Base-by-base conservation (phyloP, 2,329 filamentous ascomycete genomes). In the Sphaerulina vaccinii region DNA sequence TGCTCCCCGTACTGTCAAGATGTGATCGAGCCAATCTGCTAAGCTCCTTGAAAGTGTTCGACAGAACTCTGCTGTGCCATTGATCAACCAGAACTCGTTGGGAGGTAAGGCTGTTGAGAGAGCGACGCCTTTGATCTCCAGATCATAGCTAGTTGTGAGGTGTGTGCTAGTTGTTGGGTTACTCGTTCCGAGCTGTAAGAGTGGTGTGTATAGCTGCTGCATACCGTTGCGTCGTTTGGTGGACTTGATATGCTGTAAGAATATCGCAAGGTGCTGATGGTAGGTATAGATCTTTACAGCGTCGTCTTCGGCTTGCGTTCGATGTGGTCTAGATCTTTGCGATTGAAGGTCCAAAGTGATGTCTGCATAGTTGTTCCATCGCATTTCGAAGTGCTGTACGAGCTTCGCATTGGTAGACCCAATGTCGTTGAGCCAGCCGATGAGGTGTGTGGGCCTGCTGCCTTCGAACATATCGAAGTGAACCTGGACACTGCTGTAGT, bases 331-430 rank as follows among this genome's bases (percentile, higher is more conserved):
- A 6, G 45, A 23, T 18, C 6, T 33, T n/a, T 8, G 7, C 1
- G 11, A 32, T 45, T 37, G 29, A n/a, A 59, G 22, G 21, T 58
- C 57, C 13, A 60, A 22, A 19, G 8, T 51, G 42, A 60, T 55
- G 11, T 60, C 57, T 32, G 51, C 44, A 23, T 60, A 60, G 21
- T 55, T 51, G 13, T 47, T 45, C 55, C 55, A 60, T 2, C 57
- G 52, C 18, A 60, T 27, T 16, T 52, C 38, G 15, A 58, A 56
- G 15, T 52, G 50, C 9, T 47, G 43, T 3, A 60, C n/a, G 1
- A 58, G 51, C 24, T 36, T 33, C 10, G 38, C 49, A 21, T 54
- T 52, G 15, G 23, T 11, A 2, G 52, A 49, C 10, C 58, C 58
- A 13, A 57, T 52, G 3, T 40, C 15, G 4, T 55, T 27, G 3